These are phyloP conservation scores for Spencermartinsiella ligniputridi DNA, from an alignment of 1,139 yeast genomes.

Conservation along the genomic window DNA sequence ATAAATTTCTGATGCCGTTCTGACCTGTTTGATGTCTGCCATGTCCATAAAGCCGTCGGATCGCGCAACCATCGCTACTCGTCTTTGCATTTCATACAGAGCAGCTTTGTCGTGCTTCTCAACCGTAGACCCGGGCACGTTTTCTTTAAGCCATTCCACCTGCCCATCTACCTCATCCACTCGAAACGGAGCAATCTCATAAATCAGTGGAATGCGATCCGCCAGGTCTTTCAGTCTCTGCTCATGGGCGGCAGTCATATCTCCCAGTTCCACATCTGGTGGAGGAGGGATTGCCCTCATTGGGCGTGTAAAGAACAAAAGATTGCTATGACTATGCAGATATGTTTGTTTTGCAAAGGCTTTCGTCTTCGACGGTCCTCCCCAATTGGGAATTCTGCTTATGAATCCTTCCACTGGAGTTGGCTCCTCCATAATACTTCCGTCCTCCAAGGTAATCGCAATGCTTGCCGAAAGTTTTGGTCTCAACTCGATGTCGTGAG, in stretches of 20 bases:
- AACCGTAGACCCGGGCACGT: conserved; percentile 39
- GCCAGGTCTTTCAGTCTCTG: conserved; percentile 22
- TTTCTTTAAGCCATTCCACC: conserved; percentile 55
- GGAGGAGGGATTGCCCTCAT: conserved; percentile 60
- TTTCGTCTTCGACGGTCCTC: conserved; percentile 41
- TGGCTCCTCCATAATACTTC: conserved; percentile 46
- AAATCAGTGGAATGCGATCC: conserved; percentile 36
- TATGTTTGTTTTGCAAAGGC: conserved; percentile 55
- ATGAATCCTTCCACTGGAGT: conserved; percentile 73
- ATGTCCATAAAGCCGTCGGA: conserved; percentile 64
- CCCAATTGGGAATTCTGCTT: conserved; percentile 49
- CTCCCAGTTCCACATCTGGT: conserved; percentile 32
- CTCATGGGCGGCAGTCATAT: conserved; percentile 25
- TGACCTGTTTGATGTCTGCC: conserved; percentile 42
- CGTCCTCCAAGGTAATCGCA: conserved; percentile 23
- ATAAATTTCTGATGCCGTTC: conserved; percentile 15
- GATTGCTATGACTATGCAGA: conserved; percentile 56
- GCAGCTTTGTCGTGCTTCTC: conserved; percentile 53
- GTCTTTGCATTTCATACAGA: conserved; percentile 57
- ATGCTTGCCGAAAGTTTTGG: conserved; percentile 46
- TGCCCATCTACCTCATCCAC: conserved; percentile 41
- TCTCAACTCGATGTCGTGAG: conserved; percentile 56
- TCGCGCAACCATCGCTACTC: conserved; percentile 50
- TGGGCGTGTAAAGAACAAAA: conserved; percentile 57
- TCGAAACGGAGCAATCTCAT: conserved; percentile 49